These are phyloP conservation scores for Brassica juncea DNA, from an alignment of 345 rosid species.

Conservation along the genomic window DNA sequence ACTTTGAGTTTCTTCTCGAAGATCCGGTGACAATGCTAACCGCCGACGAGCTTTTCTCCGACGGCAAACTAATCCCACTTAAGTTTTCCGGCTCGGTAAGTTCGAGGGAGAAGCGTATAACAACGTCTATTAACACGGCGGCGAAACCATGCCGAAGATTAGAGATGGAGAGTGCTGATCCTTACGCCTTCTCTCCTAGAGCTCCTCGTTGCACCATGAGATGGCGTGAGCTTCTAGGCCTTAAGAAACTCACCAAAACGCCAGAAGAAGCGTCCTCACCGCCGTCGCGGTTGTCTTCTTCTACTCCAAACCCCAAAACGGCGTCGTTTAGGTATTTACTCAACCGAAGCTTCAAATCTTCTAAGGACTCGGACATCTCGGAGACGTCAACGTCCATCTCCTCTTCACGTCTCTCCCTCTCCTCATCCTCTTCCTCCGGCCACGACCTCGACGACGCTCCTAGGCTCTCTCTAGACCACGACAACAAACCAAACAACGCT, in stretches of 20 bases:
- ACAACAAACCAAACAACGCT: conserved; percentile 57
- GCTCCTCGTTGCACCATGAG: conserved; percentile 86
- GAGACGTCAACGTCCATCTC: conserved; percentile 60
- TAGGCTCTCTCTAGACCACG: conserved; percentile 77
- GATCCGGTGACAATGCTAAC: conserved; percentile 83
- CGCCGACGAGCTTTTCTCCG: conserved; percentile 89
- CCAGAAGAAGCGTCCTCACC: conserved; percentile 32
- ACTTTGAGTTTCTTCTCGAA: conserved; percentile 91
- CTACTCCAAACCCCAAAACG: conserved; percentile 46
- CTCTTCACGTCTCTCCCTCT: conserved; percentile 82
- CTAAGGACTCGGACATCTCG: conserved; percentile 55
- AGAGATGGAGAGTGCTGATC: conserved; percentile 53
- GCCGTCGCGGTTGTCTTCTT: conserved; percentile 31
- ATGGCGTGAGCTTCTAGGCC: conserved; percentile 84
- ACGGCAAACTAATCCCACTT: conserved; percentile 82
- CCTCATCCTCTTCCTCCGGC: conserved; percentile 88
- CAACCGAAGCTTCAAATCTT: conserved; percentile 65
- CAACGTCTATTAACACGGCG: conserved; percentile 9
- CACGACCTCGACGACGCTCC: conserved; percentile 87
- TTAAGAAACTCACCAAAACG: conserved; percentile 54
- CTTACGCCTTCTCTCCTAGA: conserved; percentile 70
- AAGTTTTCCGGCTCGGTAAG: conserved; percentile 45
- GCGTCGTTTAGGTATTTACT: conserved; percentile 64
- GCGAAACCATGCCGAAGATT: conserved; percentile 48
- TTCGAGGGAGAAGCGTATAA: conserved; percentile 30